Evolutionary conservation across 257 asterid genomes (phyloP), one percentile per base, ranked within the genome.

Genomic region (Euphrasia confusa): DNA sequence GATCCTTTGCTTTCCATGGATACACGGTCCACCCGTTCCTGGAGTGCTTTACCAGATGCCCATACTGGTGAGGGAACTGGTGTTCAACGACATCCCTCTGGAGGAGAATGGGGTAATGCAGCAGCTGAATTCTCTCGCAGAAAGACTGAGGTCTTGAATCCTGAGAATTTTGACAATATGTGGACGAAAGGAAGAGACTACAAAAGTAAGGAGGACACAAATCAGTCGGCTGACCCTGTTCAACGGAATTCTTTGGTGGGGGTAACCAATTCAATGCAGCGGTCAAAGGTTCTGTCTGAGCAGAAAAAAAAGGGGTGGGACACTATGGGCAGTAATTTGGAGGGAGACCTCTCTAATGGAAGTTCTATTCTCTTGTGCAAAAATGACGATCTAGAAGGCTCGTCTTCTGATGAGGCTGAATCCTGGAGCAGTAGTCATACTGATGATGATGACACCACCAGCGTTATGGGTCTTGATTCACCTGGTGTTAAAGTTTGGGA

Each of bases 401-500:
- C 24, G 55, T 54, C 69, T 64, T 80, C 83, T 40, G 95, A 84
- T 69, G 87, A 77, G 74, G 73, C 56, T 60, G 90, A 78, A 61
- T 83, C 92, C 63, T 80, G 79, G 81, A 89, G 86, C 79, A 81
- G 79, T 76, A 79, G 97, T 71, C 77, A 79, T 69, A 83, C 89
- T 54, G 94, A 84, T 65, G 97, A 87, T 60, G 99, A 89, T 65
- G 96, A 83, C 63, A 68, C 70, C 55, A 69, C 75, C 80, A 74
- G 56, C 70, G 74, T 80, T 64, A 86, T 86, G 76, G 95, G 96
- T 78, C 92, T 93, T 69, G 87, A 84, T 74, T 75, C 99, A 68
- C 96, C 99, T 61, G 86, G 88, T 26, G 82, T 81, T 68, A 84
- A 78, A 81, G 97, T 93, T 60, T 93, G 97, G 99, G 95, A 89